Base-by-base conservation (phyloP, 2,329 filamentous ascomycete species). In the Aureobasidium namibiae region DNA sequence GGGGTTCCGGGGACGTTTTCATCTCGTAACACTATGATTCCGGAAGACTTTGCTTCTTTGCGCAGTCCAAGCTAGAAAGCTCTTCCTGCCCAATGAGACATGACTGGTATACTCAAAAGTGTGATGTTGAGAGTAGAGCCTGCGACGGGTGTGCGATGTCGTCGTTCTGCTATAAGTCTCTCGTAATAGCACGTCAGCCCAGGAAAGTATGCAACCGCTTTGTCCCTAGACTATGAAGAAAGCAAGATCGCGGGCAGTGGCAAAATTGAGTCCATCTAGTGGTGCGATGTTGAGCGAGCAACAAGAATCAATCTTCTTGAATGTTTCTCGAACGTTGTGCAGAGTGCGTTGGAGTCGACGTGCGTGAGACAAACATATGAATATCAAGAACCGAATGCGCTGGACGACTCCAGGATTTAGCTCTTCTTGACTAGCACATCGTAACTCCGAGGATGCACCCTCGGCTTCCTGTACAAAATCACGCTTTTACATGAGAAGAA, bases 181-280 rank as follows among this genome's bases (percentile, higher is more conserved):
- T 44, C 52, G 52, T 56, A 56, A 56, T 56, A 54, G 50, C 36
- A 54, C 50, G 50, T 54, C 50, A 54, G 50, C 50, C 50, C 50
- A 54, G 50, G 24, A 54, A 54, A 54, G 50, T 42, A 31, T 54
- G 38, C 50, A 26, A 31, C 36, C 36, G 49, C 49, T 23, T 24
- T 24, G 8, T 39, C 23, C 49, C 23, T 39, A 14, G 33, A 16
- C 13, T 42, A 14, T 54, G 24, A 18, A 11, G 39, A 24, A 41
- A 26, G 26, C 33, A 54, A 38, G 34, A 54, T 42, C 26, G 50
- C 39, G 39, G 41, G 23, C 41, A 29, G 39, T 23, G 26, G 52
- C 31, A 45, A 56, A 18, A 11, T 16, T 39, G 26, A 18, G 4
- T 23, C n/a, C n/a, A n/a, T n/a, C n/a, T n/a, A 21, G 18, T 21